Base-by-base conservation (phyloP, 768 basidiomycete genomes). In the Gautieria morchelliformis region DNA sequence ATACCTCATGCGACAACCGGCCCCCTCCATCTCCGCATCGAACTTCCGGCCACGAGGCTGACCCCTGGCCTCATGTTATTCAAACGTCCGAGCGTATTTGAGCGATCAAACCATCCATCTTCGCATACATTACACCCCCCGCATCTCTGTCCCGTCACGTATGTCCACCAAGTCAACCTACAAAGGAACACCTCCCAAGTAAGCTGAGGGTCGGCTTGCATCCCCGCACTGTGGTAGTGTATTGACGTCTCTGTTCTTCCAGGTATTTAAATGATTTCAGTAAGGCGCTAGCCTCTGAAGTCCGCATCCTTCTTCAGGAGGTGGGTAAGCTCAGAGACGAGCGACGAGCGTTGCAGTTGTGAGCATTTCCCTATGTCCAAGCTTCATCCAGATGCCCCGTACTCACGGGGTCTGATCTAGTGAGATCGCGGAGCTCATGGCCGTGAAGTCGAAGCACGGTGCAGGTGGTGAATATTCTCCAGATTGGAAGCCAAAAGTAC, bases 291-390 rank as follows among this genome's bases (percentile, higher is more conserved):
- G 81, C 81, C 9, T 67, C 74, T 55, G 81, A 82, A 65, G 80
- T 82, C n/a, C 78, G 81, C 37, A 81, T 82, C 55, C 74, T 82
- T 15, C 74, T 82, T 24, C 75, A 76, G 20, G 81, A 82, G 62
- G 81, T 82, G 17, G 81, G 81, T 24, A 79, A 82, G 62, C 74
- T 82, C 24, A 72, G 81, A 52, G 81, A 82, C 55, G 81, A 82
- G 65, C 76, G 81, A 45, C 68, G 79, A 32, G 74, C 77, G 45
- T 67, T 82, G 58, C 81, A 82, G 59, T 78, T 77, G 80, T 81
- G 41, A 53, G 45, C 53, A 57, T 15, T 39, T 7, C 7, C 24
- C 5, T 14, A 37, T 37, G 14, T 9, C 35, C 4, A 14, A 4
- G 35, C 35, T 9, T 17, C 41, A 45, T 8, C 20, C 37, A 22